Evolutionary conservation across 169 alveolate species (phyloP).

Genomic region (Babesia gibsoni): DNA sequence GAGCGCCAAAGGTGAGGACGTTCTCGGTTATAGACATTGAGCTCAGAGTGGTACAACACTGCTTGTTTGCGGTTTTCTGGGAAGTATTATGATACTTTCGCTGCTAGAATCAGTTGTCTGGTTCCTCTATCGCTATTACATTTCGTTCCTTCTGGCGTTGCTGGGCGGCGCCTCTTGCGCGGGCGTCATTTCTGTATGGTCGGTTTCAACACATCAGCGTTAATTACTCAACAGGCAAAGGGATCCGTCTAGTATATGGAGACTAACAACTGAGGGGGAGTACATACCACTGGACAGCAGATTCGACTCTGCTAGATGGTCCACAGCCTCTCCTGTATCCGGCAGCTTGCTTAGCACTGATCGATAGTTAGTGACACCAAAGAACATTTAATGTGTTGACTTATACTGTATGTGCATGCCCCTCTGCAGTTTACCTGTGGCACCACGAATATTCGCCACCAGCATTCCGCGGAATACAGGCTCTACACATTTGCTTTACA

Average conservation of each 20-base stretch:
- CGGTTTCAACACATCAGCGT: neutral
- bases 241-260: slow-evolving; percentile 15
- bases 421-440: neutral
- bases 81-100: slow-evolving; percentile 9
- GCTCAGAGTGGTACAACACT: slow-evolving; percentile 29
- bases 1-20: slow-evolving; percentile 34
- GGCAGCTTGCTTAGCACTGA: slow-evolving; percentile 21
- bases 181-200: slow-evolving; percentile 25
- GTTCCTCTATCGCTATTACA: slow-evolving; percentile 11
- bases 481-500: neutral
- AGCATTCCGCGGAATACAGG: no score
- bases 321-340: slow-evolving; percentile 47
- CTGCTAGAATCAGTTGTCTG: slow-evolving; percentile 27
- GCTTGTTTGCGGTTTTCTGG: slow-evolving; percentile 32
- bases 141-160: slow-evolving; percentile 9
- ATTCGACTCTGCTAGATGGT: slow-evolving; percentile 41
- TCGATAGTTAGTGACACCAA: slow-evolving; percentile 11
- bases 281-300: slow-evolving; percentile 5
- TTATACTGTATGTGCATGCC: neutral
- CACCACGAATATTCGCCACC: slow-evolving; percentile 21
- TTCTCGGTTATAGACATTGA: neutral
- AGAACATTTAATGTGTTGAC: neutral
- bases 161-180: slow-evolving; percentile 10
- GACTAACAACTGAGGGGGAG: neutral
- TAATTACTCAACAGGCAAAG: neutral